These are phyloP conservation scores for Trichoderma lentiforme DNA, from an alignment of 2,329 filamentous ascomycete genomes.

Conservation along the genomic window DNA sequence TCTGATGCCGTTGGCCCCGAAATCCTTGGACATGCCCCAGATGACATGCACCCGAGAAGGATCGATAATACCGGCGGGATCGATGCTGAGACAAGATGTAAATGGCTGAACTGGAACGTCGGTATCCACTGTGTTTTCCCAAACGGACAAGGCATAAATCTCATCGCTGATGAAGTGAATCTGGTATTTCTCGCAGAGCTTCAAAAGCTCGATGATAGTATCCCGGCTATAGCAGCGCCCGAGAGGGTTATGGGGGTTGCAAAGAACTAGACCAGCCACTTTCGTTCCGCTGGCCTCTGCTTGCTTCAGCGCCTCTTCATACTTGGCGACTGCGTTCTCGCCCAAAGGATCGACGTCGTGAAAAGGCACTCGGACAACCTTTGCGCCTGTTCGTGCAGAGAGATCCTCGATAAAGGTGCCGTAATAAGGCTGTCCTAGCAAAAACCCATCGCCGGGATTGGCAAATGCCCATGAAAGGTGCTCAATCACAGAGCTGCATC, in stretches of 20 bases:
- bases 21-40: constrained; percentile 48
- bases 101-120: constrained; percentile 34
- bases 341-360: constrained; percentile 42
- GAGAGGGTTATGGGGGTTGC: constrained; percentile 50
- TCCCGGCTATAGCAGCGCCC: constrained; percentile 44
- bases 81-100: constrained; percentile 45
- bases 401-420: constrained; percentile 47
- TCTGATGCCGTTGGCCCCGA: constrained; percentile 54
- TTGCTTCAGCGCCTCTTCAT: constrained; percentile 42
- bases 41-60: constrained; percentile 48
- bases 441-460: constrained; percentile 37
- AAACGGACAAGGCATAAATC: constrained; percentile 52
- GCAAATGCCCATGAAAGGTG: constrained; percentile 38
- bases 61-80: constrained; percentile 43
- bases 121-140: constrained; percentile 35
- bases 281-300: constrained; percentile 36
- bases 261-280: constrained; percentile 46
- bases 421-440: constrained; percentile 43
- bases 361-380: constrained; percentile 44
- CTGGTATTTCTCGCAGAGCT: constrained; percentile 43
- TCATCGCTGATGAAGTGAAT: constrained; percentile 51
- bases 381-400: constrained; percentile 37
- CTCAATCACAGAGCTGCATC: constrained; percentile 40
- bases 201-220: constrained; percentile 39
- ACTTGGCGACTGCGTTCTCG: constrained; percentile 38